Conservation (phyloP, 164 flowering plant species). For the Macadamia tetraphylla region DNA sequence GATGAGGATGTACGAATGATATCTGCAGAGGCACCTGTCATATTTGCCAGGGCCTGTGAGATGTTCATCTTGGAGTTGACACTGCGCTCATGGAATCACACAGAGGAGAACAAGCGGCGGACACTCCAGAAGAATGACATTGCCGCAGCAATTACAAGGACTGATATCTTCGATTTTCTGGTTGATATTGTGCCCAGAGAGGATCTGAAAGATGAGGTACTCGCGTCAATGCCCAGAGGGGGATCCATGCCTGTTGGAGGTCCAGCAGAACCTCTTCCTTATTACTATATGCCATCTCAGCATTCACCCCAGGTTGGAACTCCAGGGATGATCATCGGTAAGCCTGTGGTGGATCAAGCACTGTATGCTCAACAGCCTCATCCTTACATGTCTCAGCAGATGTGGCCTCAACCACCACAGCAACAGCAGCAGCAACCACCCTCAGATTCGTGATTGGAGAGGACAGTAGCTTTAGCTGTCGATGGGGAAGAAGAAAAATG, state of each 20-base stretch:
- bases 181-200: slow-evolving; percentile 60
- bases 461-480: not conserved
- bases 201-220: slow-evolving; percentile 46
- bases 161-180: slow-evolving; percentile 54
- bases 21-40: slow-evolving; percentile 57
- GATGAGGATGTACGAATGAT: slow-evolving; percentile 64
- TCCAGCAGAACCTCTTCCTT: slow-evolving; percentile 35
- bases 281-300: slow-evolving; percentile 38
- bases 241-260: slow-evolving; percentile 36
- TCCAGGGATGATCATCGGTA: slow-evolving; percentile 21
- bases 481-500: not conserved
- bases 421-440: slow-evolving; percentile 21
- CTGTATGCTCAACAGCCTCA: slow-evolving; percentile 38
- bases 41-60: slow-evolving; percentile 57
- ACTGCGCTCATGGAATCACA: slow-evolving; percentile 48
- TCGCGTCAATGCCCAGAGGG: slow-evolving; percentile 39
- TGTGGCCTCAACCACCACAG: slow-evolving; percentile 31
- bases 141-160: slow-evolving; percentile 53
- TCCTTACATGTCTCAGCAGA: slow-evolving; percentile 35
- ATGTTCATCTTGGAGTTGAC: slow-evolving; percentile 57
- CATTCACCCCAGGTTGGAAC: slow-evolving; percentile 33
- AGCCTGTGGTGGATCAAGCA: slow-evolving; percentile 32
- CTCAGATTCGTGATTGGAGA: slow-evolving; percentile 22
- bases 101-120: slow-evolving; percentile 56
- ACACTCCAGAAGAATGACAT: slow-evolving; percentile 61